Percentiles rank a stretch among this genome's conserved stretches.
phyloP scores from a whole-genome alignment of 192 early-diverging fungal species.

The Entomortierella parvispora region DNA sequence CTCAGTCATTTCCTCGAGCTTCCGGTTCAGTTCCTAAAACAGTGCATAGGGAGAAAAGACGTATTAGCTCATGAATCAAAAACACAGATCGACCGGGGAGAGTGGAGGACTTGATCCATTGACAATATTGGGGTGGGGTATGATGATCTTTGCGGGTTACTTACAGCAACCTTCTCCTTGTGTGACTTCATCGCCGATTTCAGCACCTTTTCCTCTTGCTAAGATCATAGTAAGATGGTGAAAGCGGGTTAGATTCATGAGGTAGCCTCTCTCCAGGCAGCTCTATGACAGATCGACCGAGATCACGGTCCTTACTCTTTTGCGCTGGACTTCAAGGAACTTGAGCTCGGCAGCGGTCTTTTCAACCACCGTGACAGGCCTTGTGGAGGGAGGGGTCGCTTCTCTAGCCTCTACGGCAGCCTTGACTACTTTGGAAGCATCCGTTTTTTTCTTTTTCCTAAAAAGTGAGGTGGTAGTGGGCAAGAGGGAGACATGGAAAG shows the following conservation, averaged over 20 bases:
- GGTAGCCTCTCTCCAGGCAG: background rate
- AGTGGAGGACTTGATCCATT: too few relatives aligned
- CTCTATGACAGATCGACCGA: background rate
- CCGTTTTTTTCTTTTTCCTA: constrained; percentile 67
- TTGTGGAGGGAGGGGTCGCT: constrained; percentile 15
- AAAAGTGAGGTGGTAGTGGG: background rate
- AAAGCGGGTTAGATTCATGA: background rate
- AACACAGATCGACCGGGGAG: too few relatives aligned
- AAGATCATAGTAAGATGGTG: background rate
- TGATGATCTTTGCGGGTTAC: too few relatives aligned
- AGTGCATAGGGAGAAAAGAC: background rate
- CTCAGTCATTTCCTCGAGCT: constrained; percentile 77
- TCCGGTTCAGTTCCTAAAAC: constrained; percentile 73
- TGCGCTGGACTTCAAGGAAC: constrained; percentile 73
- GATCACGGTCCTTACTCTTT: constrained; percentile 61
- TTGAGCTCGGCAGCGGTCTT: constrained; percentile 78
- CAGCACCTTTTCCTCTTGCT: constrained; percentile 75
- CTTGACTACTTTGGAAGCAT: constrained; percentile 35
- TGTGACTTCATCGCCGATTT: constrained; percentile 76
- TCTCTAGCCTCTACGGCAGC: constrained; percentile 37
- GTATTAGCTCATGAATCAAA: background rate
- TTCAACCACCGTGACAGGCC: constrained; percentile 46
- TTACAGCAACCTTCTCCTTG: constrained; percentile 78
- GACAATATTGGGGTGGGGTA: too few relatives aligned
- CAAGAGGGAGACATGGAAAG: background rate